Base-by-base conservation (phyloP, 345 rosid genomes). In the Citrus australasica region DNA sequence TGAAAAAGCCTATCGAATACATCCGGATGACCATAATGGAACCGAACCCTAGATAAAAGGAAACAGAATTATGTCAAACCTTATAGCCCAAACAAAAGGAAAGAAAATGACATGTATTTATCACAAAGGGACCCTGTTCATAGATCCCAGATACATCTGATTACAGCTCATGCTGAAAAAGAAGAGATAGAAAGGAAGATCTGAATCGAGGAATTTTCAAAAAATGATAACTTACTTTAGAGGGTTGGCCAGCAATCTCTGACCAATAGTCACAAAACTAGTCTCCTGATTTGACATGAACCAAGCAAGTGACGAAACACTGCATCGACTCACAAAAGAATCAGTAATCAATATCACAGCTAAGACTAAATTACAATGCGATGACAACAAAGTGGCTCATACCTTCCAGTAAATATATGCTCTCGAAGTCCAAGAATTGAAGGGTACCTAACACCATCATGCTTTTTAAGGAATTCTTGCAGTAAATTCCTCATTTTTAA, bases 251-350 rank as follows among this genome's bases (percentile, higher is more conserved):
- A 97, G 80, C 67, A 97, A 82, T 84, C 99, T 89, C 87, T 97
- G 99, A 78, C 98, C 98, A 74, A 97, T 97, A 37, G 99, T 97
- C 60, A 94, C 98, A 84, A 97, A 97, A 84, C 99, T 97, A 25
- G 95, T 97, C 85, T 97, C 99, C 89, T 94, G 99, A 92, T 93
- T 94, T 73, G 99, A 97, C 98, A 97, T 94, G 84, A 97, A 94
- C 99, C 99, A 97, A 22, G 99, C 99, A 67, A 97, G 98, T 76
- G 99, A 97, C 55, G 99, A 97, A 82, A 97, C 99, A 83, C 99
- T 97, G 92, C 84, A 86, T 73, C 80, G 61, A 74, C 64, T 9
- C 63, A 25, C 35, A 64, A 80, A 80, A 38, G 66, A 16, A 82
- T 48, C n/a, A 33, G 24, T 30, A 75, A 35, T 17, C 21, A 27